Evolutionary conservation across 139 green algal species (phyloP), one percentile per base, ranked within the genome.

Genomic region (Chlorella sp.): DNA sequence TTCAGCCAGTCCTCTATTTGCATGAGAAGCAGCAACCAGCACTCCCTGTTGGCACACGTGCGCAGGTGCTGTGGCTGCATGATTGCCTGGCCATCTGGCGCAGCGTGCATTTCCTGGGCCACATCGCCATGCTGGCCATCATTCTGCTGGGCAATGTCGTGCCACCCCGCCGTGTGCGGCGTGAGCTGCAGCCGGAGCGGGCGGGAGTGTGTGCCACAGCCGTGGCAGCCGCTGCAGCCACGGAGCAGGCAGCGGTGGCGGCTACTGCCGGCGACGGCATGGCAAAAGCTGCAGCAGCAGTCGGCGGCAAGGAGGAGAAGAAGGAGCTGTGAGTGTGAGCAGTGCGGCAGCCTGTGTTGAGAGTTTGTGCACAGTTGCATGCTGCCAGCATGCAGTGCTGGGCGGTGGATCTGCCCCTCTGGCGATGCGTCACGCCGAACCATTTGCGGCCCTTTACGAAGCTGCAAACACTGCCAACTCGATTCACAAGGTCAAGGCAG

Each of bases 91-190:
- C 57, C 32, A 82, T 90, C 4, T 94, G 91, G 91, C 70, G 64
- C 9, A 89, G 80, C 0, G 81, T 93, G 26, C 55, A 84, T 75
- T 93, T 92, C 57, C 71, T 85, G 20, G 86, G 86, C 23, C 90
- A 92, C 60, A 34, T 87, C 38, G 28, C 87, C 36, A 83, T 93
- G 32, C 26, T 89, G 28, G 38, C 74, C 16, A 80, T 92, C 70
- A 68, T 92, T 3, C 47, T 92, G 28, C 90, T 20, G 62, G 51
- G 67, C 78, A 62, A 69, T 16, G 68, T 90, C 38, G 20, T 64
- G 32, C 80, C 73, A 21, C 63, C 13, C 72, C 34, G 72, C 12
- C 41, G 26, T 7, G 6, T 44, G 78, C 60, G 25, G 62, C 60
- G 51, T 15, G 51, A 60, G 51, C 51, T 60, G 51, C 51, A 60